These are phyloP conservation scores for Crithidia brevicula DNA, from an alignment of 208 protist species.

Conservation along the genomic window DNA sequence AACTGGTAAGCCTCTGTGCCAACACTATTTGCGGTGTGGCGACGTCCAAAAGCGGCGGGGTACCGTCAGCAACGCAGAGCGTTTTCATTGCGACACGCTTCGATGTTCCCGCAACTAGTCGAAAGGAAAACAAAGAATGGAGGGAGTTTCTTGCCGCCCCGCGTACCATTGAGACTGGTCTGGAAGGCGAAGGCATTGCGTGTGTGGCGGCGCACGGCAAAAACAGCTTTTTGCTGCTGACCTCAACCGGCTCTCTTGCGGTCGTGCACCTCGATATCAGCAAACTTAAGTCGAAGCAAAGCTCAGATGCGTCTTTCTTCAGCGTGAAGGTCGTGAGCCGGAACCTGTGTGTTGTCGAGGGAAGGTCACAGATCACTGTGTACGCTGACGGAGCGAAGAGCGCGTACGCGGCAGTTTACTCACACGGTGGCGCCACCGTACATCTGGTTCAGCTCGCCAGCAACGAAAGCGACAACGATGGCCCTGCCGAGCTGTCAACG, in stretches of 20 bases:
- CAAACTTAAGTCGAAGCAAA: not conserved
- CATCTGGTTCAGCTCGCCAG: constrained; percentile 17
- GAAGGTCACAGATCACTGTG: constrained; percentile 10
- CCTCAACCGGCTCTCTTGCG: constrained; percentile 16
- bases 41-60: not conserved
- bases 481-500: not conserved
- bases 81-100: constrained; percentile 41
- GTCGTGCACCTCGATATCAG: constrained; percentile 23
- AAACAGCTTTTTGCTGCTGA: constrained; percentile 27
- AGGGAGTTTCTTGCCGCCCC: constrained; percentile 25
- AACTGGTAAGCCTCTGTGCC: constrained; percentile 24
- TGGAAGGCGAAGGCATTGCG: constrained; percentile 26
- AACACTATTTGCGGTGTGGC: constrained; percentile 38
- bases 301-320: not conserved
- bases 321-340: constrained; percentile 5
- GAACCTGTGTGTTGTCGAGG: not conserved
- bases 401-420: constrained; percentile 19
- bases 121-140: constrained; percentile 35
- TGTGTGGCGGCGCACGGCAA: constrained; percentile 23
- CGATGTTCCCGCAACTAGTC: constrained; percentile 20
- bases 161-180: constrained; percentile 15
- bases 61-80: not conserved
- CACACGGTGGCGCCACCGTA: constrained; percentile 4
- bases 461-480: not conserved
- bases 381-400: constrained; percentile 9